These are phyloP conservation scores for Erodium moschatum DNA, from an alignment of 441 rosid genomes.

Conservation along the genomic window DNA sequence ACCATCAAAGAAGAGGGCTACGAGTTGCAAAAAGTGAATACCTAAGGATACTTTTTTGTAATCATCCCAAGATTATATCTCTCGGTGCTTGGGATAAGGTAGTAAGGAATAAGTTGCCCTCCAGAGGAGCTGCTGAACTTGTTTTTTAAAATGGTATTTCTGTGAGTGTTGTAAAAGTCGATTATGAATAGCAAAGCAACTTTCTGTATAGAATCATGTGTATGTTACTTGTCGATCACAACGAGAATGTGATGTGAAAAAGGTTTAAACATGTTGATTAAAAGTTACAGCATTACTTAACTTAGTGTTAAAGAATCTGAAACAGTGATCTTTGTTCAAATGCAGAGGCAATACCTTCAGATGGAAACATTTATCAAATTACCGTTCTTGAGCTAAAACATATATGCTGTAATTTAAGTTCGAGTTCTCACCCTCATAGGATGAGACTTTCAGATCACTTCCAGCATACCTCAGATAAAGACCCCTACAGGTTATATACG, in stretches of 20 bases:
- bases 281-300: background rate
- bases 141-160: background rate
- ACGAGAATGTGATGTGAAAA: background rate
- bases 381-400: background rate
- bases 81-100: background rate
- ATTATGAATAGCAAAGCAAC: background rate
- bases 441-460: conserved; percentile 4
- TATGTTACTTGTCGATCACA: background rate
- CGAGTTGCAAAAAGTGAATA: too few species aligned
- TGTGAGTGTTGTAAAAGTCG: background rate
- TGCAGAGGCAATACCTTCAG: background rate
- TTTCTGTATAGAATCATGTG: background rate
- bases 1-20: too few species aligned
- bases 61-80: too few species aligned
- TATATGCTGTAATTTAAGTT: too few species aligned
- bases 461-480: conserved; percentile 23
- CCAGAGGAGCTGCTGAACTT: background rate
- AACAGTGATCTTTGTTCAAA: background rate
- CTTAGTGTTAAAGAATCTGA: background rate
- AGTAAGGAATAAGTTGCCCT: background rate
- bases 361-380: background rate
- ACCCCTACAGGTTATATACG: conserved; percentile 31
- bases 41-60: too few species aligned
- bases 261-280: background rate
- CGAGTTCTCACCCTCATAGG: too few species aligned